These are phyloP conservation scores for Takashimella koratensis DNA, from an alignment of 1,284 basidiomycete species.

Conservation along the genomic window DNA sequence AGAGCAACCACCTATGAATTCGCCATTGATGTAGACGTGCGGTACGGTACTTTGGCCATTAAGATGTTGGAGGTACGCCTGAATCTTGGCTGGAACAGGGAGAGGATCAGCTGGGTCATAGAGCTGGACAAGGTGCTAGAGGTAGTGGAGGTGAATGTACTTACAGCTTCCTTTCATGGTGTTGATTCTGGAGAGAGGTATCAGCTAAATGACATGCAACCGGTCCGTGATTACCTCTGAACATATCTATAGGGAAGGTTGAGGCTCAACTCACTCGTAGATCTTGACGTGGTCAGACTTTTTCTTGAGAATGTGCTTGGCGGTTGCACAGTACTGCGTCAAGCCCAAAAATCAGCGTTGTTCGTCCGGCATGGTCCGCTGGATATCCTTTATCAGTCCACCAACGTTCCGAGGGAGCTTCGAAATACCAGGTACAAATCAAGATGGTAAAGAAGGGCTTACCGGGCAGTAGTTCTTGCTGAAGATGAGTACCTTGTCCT, in stretches of 20 bases:
- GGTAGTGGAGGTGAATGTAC: constrained; percentile 9
- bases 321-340: constrained; percentile 46
- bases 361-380: neutral
- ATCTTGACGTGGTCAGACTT: constrained; percentile 36
- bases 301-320: constrained; percentile 37
- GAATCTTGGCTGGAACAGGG: constrained; percentile 45
- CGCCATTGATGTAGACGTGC: constrained; percentile 42
- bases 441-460: constrained; percentile 14
- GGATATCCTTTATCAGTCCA: no score
- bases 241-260: no score
- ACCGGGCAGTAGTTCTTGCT: constrained; percentile 49
- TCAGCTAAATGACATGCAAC: neutral
- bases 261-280: constrained; percentile 32
- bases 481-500: constrained; percentile 47
- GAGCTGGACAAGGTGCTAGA: neutral
- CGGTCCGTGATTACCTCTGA: neutral
- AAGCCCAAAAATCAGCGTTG: constrained; percentile 1
- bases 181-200: constrained; percentile 41
- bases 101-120: neutral
- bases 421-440: no score
- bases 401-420: no score
- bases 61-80: constrained; percentile 42
- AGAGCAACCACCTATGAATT: constrained; percentile 48
- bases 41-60: constrained; percentile 48
- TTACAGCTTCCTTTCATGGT: constrained; percentile 42